A percentile compares a stretch with the other conserved stretches of the same genome.
phyloP scores from a whole-genome alignment of 2,329 filamentous ascomycete species.

The Stromatinia cepivora region DNA sequence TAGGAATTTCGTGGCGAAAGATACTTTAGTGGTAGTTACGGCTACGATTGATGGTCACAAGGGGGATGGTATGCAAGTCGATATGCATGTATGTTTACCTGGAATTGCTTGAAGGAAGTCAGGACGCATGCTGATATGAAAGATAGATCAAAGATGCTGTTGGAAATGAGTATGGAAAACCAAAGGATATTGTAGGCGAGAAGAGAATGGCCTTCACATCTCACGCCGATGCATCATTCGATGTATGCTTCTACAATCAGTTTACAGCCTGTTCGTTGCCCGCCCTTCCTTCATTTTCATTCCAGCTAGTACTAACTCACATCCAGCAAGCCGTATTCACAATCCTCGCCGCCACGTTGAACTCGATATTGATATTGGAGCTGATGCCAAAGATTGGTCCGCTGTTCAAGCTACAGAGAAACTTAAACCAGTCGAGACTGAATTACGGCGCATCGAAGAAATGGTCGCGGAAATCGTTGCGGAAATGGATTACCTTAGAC shows the following conservation, averaged over 20 bases:
- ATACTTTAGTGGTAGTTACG: slow-evolving; percentile 94
- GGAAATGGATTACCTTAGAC: slow-evolving; percentile 95
- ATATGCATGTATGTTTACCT: slow-evolving; percentile 76
- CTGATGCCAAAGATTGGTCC: slow-evolving; percentile 87
- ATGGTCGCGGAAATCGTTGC: slow-evolving; percentile 81
- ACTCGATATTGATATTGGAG: slow-evolving; percentile 43
- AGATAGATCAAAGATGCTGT: slow-evolving; percentile 87
- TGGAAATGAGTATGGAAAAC: slow-evolving; percentile 92
- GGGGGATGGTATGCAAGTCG: slow-evolving; percentile 89
- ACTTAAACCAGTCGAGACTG: slow-evolving; percentile 94
- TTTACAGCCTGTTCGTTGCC: slow-evolving; percentile 64
- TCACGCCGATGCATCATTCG: slow-evolving; percentile 86
- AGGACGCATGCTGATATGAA: slow-evolving; percentile 7
- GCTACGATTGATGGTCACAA: slow-evolving; percentile 81
- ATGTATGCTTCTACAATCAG: slow-evolving; percentile 93
- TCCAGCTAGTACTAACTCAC: slow-evolving; percentile 12
- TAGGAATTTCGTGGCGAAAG: slow-evolving; percentile 89
- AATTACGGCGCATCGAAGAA: slow-evolving; percentile 90
- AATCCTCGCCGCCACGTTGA: slow-evolving; percentile 62
- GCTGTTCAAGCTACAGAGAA: slow-evolving; percentile 96
- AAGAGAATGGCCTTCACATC: slow-evolving; percentile 87
- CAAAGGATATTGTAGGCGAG: slow-evolving; percentile 86
- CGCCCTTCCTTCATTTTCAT: slow-evolving; percentile 1
- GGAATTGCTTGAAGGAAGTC: slow-evolving; percentile 7
- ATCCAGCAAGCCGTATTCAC: slow-evolving; percentile 14